Base-by-base conservation (phyloP, 495 filamentous ascomycete genomes). In the Immersiella caudata region DNA sequence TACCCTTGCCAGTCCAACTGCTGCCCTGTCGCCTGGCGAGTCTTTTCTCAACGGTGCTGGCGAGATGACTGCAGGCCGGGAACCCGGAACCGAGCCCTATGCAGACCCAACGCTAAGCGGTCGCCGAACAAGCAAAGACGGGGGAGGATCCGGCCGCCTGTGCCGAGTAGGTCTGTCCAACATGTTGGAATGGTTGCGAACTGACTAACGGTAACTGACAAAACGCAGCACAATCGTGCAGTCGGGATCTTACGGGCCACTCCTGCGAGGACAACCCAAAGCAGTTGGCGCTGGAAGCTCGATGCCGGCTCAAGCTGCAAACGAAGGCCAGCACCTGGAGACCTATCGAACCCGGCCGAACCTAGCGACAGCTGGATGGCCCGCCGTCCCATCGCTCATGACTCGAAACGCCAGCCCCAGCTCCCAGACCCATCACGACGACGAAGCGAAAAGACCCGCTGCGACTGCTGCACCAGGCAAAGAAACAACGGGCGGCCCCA, bases 211-310 rank as follows among this genome's bases (percentile, higher is more conserved):
- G 21, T 24, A 25, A 24, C 21, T n/a, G n/a, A n/a, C n/a, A n/a
- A n/a, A n/a, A n/a, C n/a, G n/a, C n/a, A n/a, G n/a, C n/a, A n/a
- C n/a, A n/a, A n/a, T n/a, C n/a, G n/a, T n/a, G n/a, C n/a, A n/a
- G n/a, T n/a, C n/a, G n/a, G n/a, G n/a, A n/a, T n/a, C n/a, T n/a
- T n/a, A n/a, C n/a, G n/a, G n/a, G n/a, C n/a, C n/a, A n/a, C 29
- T 33, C 14, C 66, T 71, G 69, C 69, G 63, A 62, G 69, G 57
- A 56, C 64, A 64, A 55, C 66, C 69, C 62, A 68, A 71, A 71
- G 35, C 22, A 20, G 52, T 55, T 11, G 4, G 20, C 2, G 50
- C 2, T 24, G 52, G 24, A 33, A 24, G 60, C 29, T 18, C 8
- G 56, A 61, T 21, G 4, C 26, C 33, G 27, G 1, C 27, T 16